A percentile compares a stretch with the other conserved stretches of the same genome.
Evolutionary conservation across 306 rosid genomes (phyloP).

Genomic region (Rosa multiflora): DNA sequence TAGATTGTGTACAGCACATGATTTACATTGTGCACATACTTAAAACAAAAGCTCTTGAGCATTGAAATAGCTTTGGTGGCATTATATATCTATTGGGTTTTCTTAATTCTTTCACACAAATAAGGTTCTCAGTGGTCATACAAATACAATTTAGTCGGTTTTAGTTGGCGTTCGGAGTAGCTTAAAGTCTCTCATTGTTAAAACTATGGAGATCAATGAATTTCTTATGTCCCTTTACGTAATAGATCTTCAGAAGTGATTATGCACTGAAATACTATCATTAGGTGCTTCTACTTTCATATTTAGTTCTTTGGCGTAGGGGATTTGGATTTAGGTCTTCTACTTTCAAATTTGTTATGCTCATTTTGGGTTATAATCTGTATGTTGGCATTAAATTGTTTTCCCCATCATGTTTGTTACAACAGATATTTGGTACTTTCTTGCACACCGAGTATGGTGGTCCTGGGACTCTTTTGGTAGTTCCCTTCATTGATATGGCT

Average conservation of each 20-base stretch:
- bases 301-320: not conserved
- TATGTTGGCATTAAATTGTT: conserved; percentile 1
- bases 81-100: not conserved
- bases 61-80: conserved; percentile 1
- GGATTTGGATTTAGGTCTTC: not conserved
- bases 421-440: conserved; percentile 75
- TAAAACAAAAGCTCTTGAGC: not conserved
- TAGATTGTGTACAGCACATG: not conserved
- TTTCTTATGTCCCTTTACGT: not conserved
- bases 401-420: conserved; percentile 18
- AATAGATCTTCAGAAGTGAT: conserved; percentile 1
- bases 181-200: not conserved
- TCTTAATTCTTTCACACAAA: not conserved
- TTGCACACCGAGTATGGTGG: conserved; percentile 90
- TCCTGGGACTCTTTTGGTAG: conserved; percentile 81
- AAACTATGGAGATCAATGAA: not conserved
- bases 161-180: not conserved
- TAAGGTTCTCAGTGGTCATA: not conserved
- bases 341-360: not conserved
- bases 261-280: not conserved
- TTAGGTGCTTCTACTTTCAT: not conserved
- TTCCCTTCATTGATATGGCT: conserved; percentile 84
- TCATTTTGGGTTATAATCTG: not conserved
- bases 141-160: not conserved
- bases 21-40: not conserved